A percentile compares a stretch with the other conserved stretches of the same genome.
Conservation (phyloP, 768 basidiomycete species). For the Mycena rebaudengoi region DNA sequence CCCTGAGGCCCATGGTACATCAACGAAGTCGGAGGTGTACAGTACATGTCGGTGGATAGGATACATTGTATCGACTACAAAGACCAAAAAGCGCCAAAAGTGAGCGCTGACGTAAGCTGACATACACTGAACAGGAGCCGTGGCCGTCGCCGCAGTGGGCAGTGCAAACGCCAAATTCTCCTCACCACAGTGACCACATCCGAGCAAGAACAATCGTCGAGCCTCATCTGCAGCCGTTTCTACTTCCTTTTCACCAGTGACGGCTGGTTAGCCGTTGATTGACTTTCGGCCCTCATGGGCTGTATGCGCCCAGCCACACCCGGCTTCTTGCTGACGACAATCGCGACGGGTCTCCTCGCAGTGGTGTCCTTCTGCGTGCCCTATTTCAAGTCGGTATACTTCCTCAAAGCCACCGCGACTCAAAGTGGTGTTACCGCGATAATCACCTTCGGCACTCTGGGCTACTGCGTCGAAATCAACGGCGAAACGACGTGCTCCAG, state of each 20-base stretch:
- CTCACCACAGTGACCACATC: no score
- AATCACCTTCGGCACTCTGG: slow-evolving; percentile 88
- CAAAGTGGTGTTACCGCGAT: slow-evolving; percentile 58
- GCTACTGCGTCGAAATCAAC: slow-evolving; percentile 77
- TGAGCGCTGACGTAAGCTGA: no score
- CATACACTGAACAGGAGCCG: no score
- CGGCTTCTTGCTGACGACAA: slow-evolving; percentile 83
- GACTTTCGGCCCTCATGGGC: slow-evolving; percentile 51
- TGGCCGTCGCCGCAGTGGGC: no score
- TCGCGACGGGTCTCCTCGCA: slow-evolving; percentile 82
- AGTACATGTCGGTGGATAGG: no score
- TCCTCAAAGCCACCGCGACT: slow-evolving; percentile 78
- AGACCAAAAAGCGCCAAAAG: no score
- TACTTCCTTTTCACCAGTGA: not conserved
- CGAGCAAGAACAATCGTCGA: no score
- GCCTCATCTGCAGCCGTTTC: not conserved
- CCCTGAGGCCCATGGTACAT: no score
- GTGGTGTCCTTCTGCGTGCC: slow-evolving; percentile 93
- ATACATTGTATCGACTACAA: no score
- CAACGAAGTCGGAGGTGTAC: no score
- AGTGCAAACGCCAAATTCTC: no score
- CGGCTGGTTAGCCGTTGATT: not conserved
- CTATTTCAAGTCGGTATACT: slow-evolving; percentile 86
- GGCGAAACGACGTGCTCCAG: slow-evolving; percentile 76
- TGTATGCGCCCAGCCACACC: slow-evolving; percentile 87